Base-by-base conservation (phyloP, 192 early-diverging fungal genomes). In the Coemansia sp. region DNA sequence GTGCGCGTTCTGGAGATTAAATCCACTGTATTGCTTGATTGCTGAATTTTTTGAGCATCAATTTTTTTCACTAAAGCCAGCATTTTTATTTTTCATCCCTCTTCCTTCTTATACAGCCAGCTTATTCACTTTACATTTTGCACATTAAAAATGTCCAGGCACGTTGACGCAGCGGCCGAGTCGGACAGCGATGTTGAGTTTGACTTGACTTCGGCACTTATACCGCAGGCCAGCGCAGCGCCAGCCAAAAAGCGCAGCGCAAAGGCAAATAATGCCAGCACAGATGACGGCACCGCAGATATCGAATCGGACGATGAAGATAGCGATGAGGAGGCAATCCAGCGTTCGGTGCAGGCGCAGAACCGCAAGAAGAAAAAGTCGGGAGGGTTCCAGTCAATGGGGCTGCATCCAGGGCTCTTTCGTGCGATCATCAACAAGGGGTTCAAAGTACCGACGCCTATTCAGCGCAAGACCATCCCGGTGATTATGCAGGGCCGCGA, bases 301-400 rank as follows among this genome's bases (percentile, higher is more conserved):
- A 7, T 35, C 0, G 31, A 35, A 35, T 35, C 31, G 8, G 69
- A 65, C 16, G 74, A 17, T 17, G 29, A 29, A 4, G 52, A 72
- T 1, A 76, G 75, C 57, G 72, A 83, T 26, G 31, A 59, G 0
- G 76, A 78, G 27, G 57, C 60, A 54, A 79, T 79, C 66, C 65
- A 71, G 57, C 69, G 62, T 17, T 72, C 68, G 17, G 66, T 79
- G 11, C 57, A 69, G 48, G 77, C 84, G 14, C 89, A 89, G 3
- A 97, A 96, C 77, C 84, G 92, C 59, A 96, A 95, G 69, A 90
- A 92, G 71, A 93, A 93, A 62, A 98, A 98, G 67, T 96, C 93
- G 0, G 96, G 96, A 29, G 96, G 96, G 23, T 98, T 98, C 77
- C 95, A 97, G 75, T 94, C 93, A 6, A 96, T 98, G 95, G 96